Evolutionary conservation across 2,329 filamentous ascomycete genomes (phyloP).

Genomic region (Fusarium sp.): DNA sequence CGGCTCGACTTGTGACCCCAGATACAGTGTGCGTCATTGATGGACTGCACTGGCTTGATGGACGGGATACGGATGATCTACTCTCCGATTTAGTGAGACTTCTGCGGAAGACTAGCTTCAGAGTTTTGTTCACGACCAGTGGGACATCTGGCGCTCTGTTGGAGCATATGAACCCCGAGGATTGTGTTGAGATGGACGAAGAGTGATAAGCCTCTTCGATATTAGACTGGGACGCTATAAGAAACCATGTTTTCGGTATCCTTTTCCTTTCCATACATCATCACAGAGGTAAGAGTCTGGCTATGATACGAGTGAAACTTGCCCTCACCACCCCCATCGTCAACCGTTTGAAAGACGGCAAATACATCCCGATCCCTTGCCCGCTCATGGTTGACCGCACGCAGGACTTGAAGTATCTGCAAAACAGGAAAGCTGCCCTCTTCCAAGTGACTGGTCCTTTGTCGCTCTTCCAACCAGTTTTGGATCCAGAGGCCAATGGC

Average conservation of each 20-base stretch:
- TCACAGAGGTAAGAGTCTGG: constrained; percentile 8
- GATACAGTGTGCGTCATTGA: neutral
- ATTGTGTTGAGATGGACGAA: neutral
- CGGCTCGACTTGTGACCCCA: neutral
- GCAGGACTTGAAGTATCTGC: constrained; percentile 29
- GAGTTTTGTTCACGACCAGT: constrained; percentile 3
- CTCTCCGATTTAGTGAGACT: neutral
- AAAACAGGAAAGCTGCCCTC: constrained; percentile 40
- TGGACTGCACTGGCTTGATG: constrained; percentile 10
- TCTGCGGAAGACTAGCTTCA: neutral
- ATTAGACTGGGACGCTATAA: neutral
- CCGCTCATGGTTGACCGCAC: constrained; percentile 25
- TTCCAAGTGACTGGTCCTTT: constrained; percentile 22
- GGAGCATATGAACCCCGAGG: neutral
- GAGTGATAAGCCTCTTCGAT: neutral
- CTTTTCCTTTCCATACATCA: constrained; percentile 11
- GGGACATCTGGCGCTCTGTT: neutral
- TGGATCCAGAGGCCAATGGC: constrained; percentile 32
- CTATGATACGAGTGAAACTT: constrained; percentile 33
- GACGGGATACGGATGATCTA: neutral
- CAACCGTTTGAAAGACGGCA: constrained; percentile 13
- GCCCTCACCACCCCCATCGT: constrained; percentile 27
- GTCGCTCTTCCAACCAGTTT: constrained; percentile 31
- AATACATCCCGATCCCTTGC: constrained; percentile 7
- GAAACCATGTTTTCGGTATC: neutral